phyloP scores from a whole-genome alignment of 768 basidiomycete genomes.

The Boletales sp. region DNA sequence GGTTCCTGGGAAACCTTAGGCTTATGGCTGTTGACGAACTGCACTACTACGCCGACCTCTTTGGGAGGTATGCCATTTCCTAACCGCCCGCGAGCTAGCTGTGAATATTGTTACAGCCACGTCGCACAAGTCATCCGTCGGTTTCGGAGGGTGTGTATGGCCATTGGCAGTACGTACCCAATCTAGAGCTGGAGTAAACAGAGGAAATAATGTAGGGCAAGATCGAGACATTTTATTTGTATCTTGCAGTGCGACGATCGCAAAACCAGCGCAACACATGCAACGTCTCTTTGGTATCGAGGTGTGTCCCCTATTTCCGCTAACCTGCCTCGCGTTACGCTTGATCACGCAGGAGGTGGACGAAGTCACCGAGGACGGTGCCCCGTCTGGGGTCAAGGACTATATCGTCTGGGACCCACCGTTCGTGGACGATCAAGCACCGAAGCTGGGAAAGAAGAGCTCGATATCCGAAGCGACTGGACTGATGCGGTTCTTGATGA shows the following conservation, averaged over 20 bases:
- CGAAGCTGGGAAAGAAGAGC: conserved; percentile 50
- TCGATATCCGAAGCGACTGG: conserved; percentile 65
- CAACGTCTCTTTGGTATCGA: conserved; percentile 66
- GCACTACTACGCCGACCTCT: conserved; percentile 78
- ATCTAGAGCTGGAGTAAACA: not conserved
- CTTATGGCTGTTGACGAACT: conserved; percentile 82
- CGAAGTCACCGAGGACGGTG: conserved; percentile 74
- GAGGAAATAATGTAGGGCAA: conserved; percentile 7
- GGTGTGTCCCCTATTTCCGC: conserved; percentile 14
- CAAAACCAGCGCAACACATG: conserved; percentile 76
- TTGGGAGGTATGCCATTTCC: conserved; percentile 59
- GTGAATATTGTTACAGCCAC: conserved; percentile 46
- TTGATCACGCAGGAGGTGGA: conserved; percentile 45
- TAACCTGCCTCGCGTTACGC: not conserved
- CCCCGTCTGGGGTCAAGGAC: conserved; percentile 78
- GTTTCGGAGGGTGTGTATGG: conserved; percentile 69
- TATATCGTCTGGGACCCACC: conserved; percentile 77
- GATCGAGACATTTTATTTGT: conserved; percentile 62
- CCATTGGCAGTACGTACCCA: conserved; percentile 63
- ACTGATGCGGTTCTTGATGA: conserved; percentile 80
- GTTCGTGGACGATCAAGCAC: conserved; percentile 50
- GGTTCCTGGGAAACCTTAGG: conserved; percentile 74
- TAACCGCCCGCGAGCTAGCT: not conserved
- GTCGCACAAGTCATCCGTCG: conserved; percentile 77
- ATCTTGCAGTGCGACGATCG: conserved; percentile 86